Evolutionary conservation across 148 eudicot species (phyloP).

Genomic region (Beta vulgaris): DNA sequence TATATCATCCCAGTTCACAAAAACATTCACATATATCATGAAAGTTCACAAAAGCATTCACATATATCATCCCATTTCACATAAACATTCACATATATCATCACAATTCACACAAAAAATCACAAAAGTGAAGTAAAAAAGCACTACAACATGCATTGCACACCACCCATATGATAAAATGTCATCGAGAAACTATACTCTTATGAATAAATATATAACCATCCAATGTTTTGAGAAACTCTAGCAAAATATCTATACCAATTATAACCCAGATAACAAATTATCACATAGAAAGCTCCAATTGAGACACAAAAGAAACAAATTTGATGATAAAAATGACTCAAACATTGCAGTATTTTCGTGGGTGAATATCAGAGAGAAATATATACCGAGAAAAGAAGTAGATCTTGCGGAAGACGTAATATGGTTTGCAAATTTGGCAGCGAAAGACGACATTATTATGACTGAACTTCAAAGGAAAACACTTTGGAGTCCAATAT

Average conservation of each 20-base stretch:
- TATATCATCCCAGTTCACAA: conserved; percentile 8
- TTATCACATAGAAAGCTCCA: neutral
- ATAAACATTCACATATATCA: conserved; percentile 3
- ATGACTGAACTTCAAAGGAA: neutral
- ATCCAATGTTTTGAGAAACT: neutral
- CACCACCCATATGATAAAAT: conserved; percentile 31
- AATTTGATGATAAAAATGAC: neutral
- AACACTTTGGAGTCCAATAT: too few species aligned
- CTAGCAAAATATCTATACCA: neutral
- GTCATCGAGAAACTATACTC: conserved; percentile 4
- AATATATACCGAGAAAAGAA: conserved; percentile 19
- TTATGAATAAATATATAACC: neutral
- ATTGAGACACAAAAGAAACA: neutral
- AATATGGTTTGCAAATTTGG: conserved; percentile 24
- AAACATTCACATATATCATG: conserved; percentile 5
- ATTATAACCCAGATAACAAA: conserved; percentile 11
- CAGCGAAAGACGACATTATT: conserved; percentile 27
- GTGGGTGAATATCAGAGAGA: neutral
- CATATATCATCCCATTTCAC: conserved; percentile 10
- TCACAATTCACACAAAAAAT: neutral
- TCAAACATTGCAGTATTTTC: neutral
- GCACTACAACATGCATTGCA: conserved; percentile 11
- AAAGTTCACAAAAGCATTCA: neutral
- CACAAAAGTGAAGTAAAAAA: neutral
- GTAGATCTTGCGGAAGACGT: conserved; percentile 27